phyloP scores from a whole-genome alignment of 2,329 filamentous ascomycete genomes.

The Pseudogymnoascus sp. region DNA sequence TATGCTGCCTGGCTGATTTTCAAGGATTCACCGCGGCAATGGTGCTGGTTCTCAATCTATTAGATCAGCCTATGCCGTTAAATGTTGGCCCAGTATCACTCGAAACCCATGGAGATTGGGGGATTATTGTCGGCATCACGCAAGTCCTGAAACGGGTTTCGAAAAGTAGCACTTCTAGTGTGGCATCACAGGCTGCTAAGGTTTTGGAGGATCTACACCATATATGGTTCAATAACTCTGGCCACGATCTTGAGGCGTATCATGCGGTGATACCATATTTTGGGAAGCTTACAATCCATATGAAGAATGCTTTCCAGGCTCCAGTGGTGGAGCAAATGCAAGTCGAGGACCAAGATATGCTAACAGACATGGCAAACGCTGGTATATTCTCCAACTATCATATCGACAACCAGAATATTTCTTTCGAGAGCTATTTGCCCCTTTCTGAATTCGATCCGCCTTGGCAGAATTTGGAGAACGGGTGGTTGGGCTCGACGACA shows the following conservation, averaged over 20 bases:
- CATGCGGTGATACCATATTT: constrained; percentile 39
- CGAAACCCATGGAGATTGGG: constrained; percentile 32
- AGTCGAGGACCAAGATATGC: neutral
- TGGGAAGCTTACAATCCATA: constrained; percentile 26
- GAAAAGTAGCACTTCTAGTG: constrained; percentile 31
- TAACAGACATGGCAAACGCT: neutral
- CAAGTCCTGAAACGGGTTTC: constrained; percentile 29
- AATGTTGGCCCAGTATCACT: constrained; percentile 18
- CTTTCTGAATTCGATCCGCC: neutral
- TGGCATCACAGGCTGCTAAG: constrained; percentile 35
- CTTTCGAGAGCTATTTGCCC: neutral
- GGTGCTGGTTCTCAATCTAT: constrained; percentile 36
- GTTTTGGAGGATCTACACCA: constrained; percentile 32
- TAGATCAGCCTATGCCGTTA: constrained; percentile 16
- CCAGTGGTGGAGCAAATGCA: neutral
- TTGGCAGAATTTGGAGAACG: neutral
- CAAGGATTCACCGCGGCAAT: constrained; percentile 38
- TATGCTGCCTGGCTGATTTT: constrained; percentile 42
- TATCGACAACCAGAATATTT: neutral
- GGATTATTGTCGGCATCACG: constrained; percentile 28
- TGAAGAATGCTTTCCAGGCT: neutral
- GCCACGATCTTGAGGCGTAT: constrained; percentile 25
- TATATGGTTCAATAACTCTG: constrained; percentile 15
- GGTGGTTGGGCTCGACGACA: neutral
- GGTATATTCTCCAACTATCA: neutral